Base-by-base conservation (phyloP, 192 early-diverging fungal genomes). In the Coemansia sp. region DNA sequence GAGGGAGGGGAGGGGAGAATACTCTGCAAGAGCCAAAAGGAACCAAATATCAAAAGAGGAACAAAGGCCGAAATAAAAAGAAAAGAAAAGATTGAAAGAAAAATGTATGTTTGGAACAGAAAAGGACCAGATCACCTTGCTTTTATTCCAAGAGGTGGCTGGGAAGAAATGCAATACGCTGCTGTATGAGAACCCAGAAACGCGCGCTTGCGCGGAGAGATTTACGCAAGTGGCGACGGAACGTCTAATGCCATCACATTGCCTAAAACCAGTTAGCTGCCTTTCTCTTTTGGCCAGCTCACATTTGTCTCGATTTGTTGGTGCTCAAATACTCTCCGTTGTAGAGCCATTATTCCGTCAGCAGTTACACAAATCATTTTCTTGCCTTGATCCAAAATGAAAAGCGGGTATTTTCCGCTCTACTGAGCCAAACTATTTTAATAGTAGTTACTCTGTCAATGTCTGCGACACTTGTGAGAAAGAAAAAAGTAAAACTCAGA, bases 171-270 rank as follows among this genome's bases (percentile, higher is more conserved):
- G 37, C 37, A 7, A 15, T 40, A 40, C 15, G 48, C 48, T 51
- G 48, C 16, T 34, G 29, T 31, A 30, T 57, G 55, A 12, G 55
- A 57, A 57, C 25, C n/a, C 4, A 33, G 55, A 57, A 57, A 57
- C 55, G 55, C 29, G 30, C 55, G n/a, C n/a, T n/a, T n/a, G 55
- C 55, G 55, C 55, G 55, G 55, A 57, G 30, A 57, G 30, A 57
- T 0, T 40, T 40, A 40, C 37, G 15, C 37, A 1, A 3, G 10
- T 7, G 10, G 15, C 37, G 1, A 40, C 37, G 37, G 37, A 40
- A 13, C 37, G 15, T 40, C 15, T n/a, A n/a, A 40, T 40, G 37
- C 37, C 37, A 40, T 40, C 37, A 40, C 15, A 3, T 40, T 40
- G n/a, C n/a, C n/a, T n/a, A n/a, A n/a, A n/a, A n/a, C n/a, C n/a